Evolutionary conservation across 1,284 basidiomycete species (phyloP), one percentile per base, ranked within the genome.

Genomic region (Macrocystidia cucumis): DNA sequence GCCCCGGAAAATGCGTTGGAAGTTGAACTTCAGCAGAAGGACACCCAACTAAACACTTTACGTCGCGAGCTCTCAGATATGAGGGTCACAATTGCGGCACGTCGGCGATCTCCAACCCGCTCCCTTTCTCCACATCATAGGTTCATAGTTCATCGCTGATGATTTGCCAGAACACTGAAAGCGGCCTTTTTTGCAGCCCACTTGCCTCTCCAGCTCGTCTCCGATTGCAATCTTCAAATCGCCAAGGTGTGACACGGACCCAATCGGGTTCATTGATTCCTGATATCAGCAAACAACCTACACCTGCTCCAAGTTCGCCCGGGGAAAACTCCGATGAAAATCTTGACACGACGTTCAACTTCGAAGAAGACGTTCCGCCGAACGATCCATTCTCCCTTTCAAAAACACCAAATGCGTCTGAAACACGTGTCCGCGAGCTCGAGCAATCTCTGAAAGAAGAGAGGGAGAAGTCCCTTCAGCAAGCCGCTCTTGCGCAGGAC

Each of bases 261-360:
- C 54, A 60, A 34, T 70, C 69, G 7, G 69, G 70, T 4, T 67
- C 72, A 3, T 49, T 60, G 31, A 71, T 72, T 35, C 59, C 65
- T 24, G 47, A 59, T 22, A 34, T 67, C 13, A 71, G 65, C 52
- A 67, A 65, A 44, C 67, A 57, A 14, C 69, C 69, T 5, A 72
- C 69, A 2, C 70, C 69, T 32, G 66, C 66, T 12, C 68, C 67
- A 20, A 67, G 60, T 40, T 55, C 57, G 20, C 51, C 49, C 12
- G 58, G 46, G 18, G 37, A 45, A 30, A 29, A 46, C 8, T 26
- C 22, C 20, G 23, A 32, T 6, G 23, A 30, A 14, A 29, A 25
- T 5, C 32, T 34, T 19, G 25, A 5, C 3, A 37, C n/a, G n/a
- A n/a, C n/a, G n/a, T n/a, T n/a, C n/a, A n/a, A n/a, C n/a, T n/a